Evolutionary conservation across 2,329 filamentous ascomycete genomes (phyloP).

Genomic region (Pyrenophora graminea): DNA sequence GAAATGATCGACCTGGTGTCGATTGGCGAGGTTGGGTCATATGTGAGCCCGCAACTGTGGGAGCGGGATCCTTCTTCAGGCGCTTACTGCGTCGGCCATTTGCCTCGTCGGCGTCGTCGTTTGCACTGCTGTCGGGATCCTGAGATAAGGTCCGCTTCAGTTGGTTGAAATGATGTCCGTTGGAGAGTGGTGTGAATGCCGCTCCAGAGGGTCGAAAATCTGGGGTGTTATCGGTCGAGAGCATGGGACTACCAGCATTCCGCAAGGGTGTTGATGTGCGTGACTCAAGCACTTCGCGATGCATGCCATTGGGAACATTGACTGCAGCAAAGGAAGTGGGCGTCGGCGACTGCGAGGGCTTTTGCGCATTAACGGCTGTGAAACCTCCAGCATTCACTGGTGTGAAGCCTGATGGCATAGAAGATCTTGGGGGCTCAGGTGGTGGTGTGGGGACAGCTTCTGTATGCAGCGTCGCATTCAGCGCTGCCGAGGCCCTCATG

Average conservation of each 20-base stretch:
- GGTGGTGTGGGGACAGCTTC: slow-evolving; percentile 32
- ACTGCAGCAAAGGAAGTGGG: slow-evolving; percentile 60
- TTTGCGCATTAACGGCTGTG: slow-evolving; percentile 65
- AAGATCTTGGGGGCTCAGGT: slow-evolving; percentile 63
- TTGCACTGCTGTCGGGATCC: slow-evolving; percentile 60
- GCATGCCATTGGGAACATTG: slow-evolving; percentile 55
- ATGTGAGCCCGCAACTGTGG: slow-evolving; percentile 92
- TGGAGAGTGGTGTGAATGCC: slow-evolving; percentile 54
- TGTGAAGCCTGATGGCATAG: slow-evolving; percentile 67
- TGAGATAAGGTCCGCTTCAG: slow-evolving; percentile 74
- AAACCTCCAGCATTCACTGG: slow-evolving; percentile 70
- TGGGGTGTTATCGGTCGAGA: slow-evolving; percentile 67
- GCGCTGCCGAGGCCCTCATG: slow-evolving; percentile 59
- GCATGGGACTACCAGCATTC: slow-evolving; percentile 64
- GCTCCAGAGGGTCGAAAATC: slow-evolving; percentile 61
- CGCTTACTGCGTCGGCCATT: slow-evolving; percentile 81
- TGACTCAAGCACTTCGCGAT: slow-evolving; percentile 58
- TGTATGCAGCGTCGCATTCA: slow-evolving; percentile 60
- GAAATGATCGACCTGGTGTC: slow-evolving; percentile 63
- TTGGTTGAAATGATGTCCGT: slow-evolving; percentile 58
- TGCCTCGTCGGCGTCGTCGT: slow-evolving; percentile 57
- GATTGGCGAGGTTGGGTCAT: slow-evolving; percentile 92
- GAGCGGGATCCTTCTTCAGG: slow-evolving; percentile 75
- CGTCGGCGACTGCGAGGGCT: slow-evolving; percentile 28
- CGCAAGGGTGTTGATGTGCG: slow-evolving; percentile 64